Evolutionary conservation across 108 stramenopile genomes (phyloP).

Genomic region (Phaeodactylum tricornutum): DNA sequence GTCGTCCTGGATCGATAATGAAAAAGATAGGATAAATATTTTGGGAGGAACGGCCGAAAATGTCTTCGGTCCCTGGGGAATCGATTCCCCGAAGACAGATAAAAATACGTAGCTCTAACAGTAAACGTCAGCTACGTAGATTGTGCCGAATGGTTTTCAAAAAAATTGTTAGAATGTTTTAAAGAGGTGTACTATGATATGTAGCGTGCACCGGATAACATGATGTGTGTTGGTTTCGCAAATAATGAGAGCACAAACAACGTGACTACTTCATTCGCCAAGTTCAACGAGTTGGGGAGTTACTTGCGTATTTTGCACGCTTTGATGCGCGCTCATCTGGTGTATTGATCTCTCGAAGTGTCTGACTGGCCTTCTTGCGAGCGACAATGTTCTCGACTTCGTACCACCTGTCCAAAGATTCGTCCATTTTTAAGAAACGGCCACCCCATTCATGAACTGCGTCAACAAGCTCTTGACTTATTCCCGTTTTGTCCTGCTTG

Average conservation of each 20-base stretch:
- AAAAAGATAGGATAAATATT: slow-evolving; percentile 21
- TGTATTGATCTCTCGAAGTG: slow-evolving; percentile 33
- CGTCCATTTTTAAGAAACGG: slow-evolving; percentile 38
- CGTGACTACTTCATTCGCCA: too few relatives aligned
- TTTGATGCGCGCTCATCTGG: slow-evolving; percentile 25
- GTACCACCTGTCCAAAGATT: slow-evolving; percentile 14
- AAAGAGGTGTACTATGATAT: neutral
- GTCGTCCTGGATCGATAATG: slow-evolving; percentile 46
- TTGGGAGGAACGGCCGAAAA: slow-evolving; percentile 61
- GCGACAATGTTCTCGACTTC: slow-evolving; percentile 26
- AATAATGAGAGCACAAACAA: too few relatives aligned
- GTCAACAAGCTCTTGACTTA: slow-evolving; percentile 26
- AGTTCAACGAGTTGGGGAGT: too few relatives aligned
- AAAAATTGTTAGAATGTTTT: slow-evolving; percentile 1
- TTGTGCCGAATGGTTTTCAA: too few relatives aligned
- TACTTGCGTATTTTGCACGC: slow-evolving; percentile 8
- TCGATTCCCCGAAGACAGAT: too few relatives aligned
- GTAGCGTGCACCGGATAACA: too few relatives aligned
- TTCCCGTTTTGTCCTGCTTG: slow-evolving; percentile 32
- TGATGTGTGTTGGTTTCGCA: too few relatives aligned
- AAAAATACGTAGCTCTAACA: too few relatives aligned
- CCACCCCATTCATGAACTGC: slow-evolving; percentile 19
- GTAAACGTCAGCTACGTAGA: too few relatives aligned
- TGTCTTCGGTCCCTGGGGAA: slow-evolving; percentile 58
- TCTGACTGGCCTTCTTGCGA: slow-evolving; percentile 32